Percentiles rank a stretch among this genome's conserved stretches.
Evolutionary conservation across 495 filamentous ascomycete species (phyloP).

Genomic region (Daldinia grandis): DNA sequence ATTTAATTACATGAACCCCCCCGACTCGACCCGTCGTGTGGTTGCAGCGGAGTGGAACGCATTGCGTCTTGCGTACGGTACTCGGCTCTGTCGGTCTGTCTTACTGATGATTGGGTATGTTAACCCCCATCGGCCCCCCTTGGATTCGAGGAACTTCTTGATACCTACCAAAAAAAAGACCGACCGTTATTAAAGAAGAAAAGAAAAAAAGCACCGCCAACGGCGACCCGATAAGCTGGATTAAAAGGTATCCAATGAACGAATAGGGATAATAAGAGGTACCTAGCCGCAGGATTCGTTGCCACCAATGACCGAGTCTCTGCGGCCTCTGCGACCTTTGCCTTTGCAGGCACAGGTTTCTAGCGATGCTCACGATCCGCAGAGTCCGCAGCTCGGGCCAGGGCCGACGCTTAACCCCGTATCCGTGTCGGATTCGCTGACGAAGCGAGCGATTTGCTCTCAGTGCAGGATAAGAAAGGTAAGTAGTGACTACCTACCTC

Average conservation of each 20-base stretch:
- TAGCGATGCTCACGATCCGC: conserved; percentile 9
- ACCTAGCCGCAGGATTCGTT: neutral
- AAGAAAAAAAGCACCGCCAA: neutral
- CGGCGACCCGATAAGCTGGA: neutral
- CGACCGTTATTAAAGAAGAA: neutral
- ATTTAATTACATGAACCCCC: conserved; percentile 27
- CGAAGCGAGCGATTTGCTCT: conserved; percentile 40
- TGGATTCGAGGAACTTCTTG: conserved; percentile 3
- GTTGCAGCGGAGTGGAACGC: conserved; percentile 26
- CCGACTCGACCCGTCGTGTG: conserved; percentile 23
- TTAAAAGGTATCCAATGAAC: conserved; percentile 12
- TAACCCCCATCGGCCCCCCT: neutral
- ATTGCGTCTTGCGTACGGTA: conserved; percentile 33
- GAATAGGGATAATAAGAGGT: neutral
- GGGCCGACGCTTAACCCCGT: conserved; percentile 17
- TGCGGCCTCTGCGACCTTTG: conserved; percentile 41
- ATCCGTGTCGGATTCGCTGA: conserved; percentile 17
- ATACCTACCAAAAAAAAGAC: conserved; percentile 3
- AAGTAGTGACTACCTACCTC: neutral
- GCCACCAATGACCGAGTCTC: conserved; percentile 39
- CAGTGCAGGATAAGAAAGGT: conserved; percentile 44
- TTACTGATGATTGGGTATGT: conserved; percentile 31
- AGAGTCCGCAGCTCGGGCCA: conserved; percentile 9
- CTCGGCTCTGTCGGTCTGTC: conserved; percentile 32
- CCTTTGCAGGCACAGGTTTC: conserved; percentile 39